These are phyloP conservation scores for Zizania latifolia DNA, from an alignment of 176 grass and related monocot genomes.

Conservation along the genomic window DNA sequence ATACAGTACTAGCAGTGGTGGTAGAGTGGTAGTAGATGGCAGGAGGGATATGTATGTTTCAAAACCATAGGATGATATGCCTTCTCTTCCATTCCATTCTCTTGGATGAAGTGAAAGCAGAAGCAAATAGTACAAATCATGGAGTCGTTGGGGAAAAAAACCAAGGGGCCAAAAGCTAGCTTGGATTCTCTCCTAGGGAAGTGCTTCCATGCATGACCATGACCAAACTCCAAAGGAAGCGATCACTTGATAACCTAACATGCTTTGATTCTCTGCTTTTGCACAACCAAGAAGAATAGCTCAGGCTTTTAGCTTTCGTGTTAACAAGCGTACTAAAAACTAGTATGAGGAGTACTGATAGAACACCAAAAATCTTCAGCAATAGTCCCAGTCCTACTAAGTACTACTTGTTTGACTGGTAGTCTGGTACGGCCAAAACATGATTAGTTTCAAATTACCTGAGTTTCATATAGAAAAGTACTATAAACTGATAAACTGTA, in stretches of 20 bases:
- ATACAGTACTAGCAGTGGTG: slow-evolving; percentile 19
- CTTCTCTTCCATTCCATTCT: slow-evolving; percentile 74
- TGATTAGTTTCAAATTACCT: too few species aligned
- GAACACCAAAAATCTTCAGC: slow-evolving; percentile 14
- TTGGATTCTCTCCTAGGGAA: slow-evolving; percentile 96
- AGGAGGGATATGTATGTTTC: slow-evolving; percentile 46
- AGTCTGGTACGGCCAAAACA: slow-evolving; percentile 8
- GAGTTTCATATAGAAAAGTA: background rate
- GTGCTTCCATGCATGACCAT: slow-evolving; percentile 72
- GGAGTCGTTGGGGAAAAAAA: slow-evolving; percentile 39
- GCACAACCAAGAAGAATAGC: slow-evolving; percentile 48
- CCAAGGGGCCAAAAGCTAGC: slow-evolving; percentile 48
- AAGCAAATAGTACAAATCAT: slow-evolving; percentile 49
- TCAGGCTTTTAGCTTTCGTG: slow-evolving; percentile 56
- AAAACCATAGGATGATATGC: slow-evolving; percentile 76
- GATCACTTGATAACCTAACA: slow-evolving; percentile 82
- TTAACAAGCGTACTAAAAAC: slow-evolving; percentile 22
- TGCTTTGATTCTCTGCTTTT: slow-evolving; percentile 89
- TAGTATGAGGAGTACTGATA: slow-evolving; percentile 15
- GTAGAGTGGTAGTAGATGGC: slow-evolving; percentile 36
- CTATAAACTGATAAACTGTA: background rate
- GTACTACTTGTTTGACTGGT: slow-evolving; percentile 22
- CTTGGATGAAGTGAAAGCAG: slow-evolving; percentile 73
- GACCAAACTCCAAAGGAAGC: slow-evolving; percentile 74
- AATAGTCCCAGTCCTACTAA: background rate